phyloP scores from a whole-genome alignment of 2,329 filamentous ascomycete species.

The Didymella glomerata region DNA sequence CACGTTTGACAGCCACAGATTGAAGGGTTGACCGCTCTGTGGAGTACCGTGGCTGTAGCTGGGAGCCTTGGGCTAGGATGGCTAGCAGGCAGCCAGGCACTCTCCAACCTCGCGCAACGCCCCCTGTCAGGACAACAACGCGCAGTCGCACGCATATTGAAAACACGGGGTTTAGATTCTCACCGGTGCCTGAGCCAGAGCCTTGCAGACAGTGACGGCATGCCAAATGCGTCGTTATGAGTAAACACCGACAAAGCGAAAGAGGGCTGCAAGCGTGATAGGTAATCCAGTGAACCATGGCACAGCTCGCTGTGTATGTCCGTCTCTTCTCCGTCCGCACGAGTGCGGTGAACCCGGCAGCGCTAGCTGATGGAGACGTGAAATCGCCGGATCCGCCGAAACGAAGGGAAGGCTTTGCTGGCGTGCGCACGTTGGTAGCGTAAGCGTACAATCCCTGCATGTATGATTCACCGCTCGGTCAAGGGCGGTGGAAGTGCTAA shows the following conservation, averaged over 20 bases:
- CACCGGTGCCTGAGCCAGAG: constrained; percentile 19
- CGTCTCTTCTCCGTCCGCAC: constrained; percentile 21
- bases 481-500: constrained; percentile 42
- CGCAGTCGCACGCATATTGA: constrained; percentile 8
- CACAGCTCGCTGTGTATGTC: constrained; percentile 18
- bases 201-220: constrained; percentile 26
- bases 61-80: constrained; percentile 37
- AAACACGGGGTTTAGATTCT: constrained; percentile 1
- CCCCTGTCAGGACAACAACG: constrained; percentile 8
- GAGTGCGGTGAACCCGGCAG: constrained; percentile 16
- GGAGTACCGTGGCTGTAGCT: constrained; percentile 33
- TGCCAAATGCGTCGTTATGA: constrained; percentile 25
- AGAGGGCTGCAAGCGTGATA: constrained; percentile 23
- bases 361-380: constrained; percentile 13
- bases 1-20: constrained; percentile 38
- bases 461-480: constrained; percentile 41
- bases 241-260: constrained; percentile 29
- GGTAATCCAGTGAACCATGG: constrained; percentile 29
- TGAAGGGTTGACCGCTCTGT: constrained; percentile 38
- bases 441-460: constrained; percentile 26
- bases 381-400: constrained; percentile 22
- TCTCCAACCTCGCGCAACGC: constrained; percentile 15
- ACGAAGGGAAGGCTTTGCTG: constrained; percentile 22
- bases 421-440: constrained; percentile 19
- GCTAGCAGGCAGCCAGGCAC: constrained; percentile 35